A percentile compares a stretch with the other conserved stretches of the same genome.
phyloP scores from a whole-genome alignment of 495 filamentous ascomycete species.

The Aspergillus steynii region DNA sequence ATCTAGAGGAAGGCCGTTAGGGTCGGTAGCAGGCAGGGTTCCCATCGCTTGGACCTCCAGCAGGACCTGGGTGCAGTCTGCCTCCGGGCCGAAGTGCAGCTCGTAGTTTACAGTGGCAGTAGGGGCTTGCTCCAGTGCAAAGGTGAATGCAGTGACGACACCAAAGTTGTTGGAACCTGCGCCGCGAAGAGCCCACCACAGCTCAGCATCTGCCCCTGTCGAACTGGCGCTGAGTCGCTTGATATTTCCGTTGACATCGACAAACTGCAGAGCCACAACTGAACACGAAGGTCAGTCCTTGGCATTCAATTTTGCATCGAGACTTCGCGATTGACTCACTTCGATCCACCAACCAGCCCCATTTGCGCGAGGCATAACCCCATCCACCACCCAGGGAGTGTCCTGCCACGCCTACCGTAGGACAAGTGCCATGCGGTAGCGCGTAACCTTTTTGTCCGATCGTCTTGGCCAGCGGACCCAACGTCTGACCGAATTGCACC shows the following conservation, averaged over 20 bases:
- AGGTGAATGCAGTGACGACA: conserved; percentile 6
- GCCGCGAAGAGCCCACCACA: conserved; percentile 6
- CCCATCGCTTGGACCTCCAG: conserved; percentile 5
- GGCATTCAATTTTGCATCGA: neutral
- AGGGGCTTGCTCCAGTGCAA: neutral
- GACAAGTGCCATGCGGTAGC: conserved; percentile 9
- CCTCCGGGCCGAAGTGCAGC: neutral
- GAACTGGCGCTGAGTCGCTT: conserved; percentile 5
- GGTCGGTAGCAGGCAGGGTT: neutral
- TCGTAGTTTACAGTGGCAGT: conserved; percentile 6
- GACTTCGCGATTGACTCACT: neutral
- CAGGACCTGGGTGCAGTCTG: conserved; percentile 8
- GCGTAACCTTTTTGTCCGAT: conserved; percentile 7
- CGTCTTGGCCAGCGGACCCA: conserved; percentile 3
- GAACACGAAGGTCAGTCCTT: neutral
- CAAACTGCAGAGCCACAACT: conserved; percentile 6
- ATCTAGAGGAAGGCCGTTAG: conserved; percentile 3
- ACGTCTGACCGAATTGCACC: conserved; percentile 7
- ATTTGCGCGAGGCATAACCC: conserved; percentile 4
- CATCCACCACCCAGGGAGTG: conserved; percentile 9
- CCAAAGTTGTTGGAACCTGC: conserved; percentile 9
- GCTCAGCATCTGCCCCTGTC: neutral
- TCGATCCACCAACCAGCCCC: conserved; percentile 7
- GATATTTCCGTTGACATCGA: conserved; percentile 3
- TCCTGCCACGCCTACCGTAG: conserved; percentile 2